Evolutionary conservation across 352 stramenopile genomes (phyloP), one percentile per base, ranked within the genome.

Genomic region (Phytopythium cucurbitacearum): DNA sequence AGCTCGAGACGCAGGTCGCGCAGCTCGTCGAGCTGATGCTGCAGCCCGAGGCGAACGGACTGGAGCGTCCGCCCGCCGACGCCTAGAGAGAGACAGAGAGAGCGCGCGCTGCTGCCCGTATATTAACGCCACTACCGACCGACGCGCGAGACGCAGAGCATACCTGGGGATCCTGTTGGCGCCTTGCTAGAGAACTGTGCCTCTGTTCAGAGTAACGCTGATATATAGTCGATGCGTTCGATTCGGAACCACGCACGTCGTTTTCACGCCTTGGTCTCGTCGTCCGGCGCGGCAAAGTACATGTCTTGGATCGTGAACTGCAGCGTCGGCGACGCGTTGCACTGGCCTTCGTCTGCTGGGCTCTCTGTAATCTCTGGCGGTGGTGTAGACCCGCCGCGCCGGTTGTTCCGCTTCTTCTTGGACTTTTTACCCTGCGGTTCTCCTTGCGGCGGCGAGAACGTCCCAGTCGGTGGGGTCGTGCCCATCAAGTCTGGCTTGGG

Each of bases 241-340:
- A 2, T 28, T 28, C 21, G 21, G 21, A 28, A 28, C 2, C 21
- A 28, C 21, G 21, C n/a, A n/a, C 38, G 10, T 48, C 35, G 38
- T 21, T 32, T 9, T 73, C 59, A 73, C 38, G 36, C 40, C 33
- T 53, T 73, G n/a, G 54, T 21, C 52, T 74, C 59, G 36, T 72
- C 69, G n/a, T 59, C 60, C 2, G 80, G 73, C 11, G 78, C 50
- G 7, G 71, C 70, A 51, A 91, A 91, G 63, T 91, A 89, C 77
- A 83, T 87, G 48, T 91, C 78, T 45, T 89, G 80, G n/a, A 91
- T 66, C 40, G 80, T 88, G 64, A 89, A 91, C 58, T 89, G 80
- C 36, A 87, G 60, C 13, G 74, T 68, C 13, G 68, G 51, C 5
- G 81, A 46, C 10, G 48, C 11, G 37, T 54, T 36, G 10, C 21